These are phyloP conservation scores for Eucalyptus tenuipes DNA, from an alignment of 345 rosid genomes.

Conservation along the genomic window DNA sequence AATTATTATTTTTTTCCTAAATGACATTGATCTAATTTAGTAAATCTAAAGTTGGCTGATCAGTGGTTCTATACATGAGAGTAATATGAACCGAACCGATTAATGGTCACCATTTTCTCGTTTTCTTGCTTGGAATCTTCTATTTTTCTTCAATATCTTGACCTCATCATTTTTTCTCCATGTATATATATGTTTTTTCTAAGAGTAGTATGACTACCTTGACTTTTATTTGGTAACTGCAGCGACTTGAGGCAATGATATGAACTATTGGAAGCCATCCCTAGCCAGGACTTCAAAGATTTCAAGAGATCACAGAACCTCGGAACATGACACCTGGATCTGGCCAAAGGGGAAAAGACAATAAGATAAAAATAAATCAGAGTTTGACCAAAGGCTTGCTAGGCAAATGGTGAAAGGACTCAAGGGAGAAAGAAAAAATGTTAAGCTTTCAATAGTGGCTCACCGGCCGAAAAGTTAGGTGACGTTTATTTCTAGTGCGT, in stretches of 20 bases:
- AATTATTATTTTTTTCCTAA: background rate
- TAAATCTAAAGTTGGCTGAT: no score
- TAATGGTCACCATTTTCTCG: background rate
- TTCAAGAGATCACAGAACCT: background rate
- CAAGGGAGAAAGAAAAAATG: background rate
- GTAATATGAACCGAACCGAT: no score
- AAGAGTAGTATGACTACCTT: background rate
- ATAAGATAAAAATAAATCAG: background rate
- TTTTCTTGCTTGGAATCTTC: background rate
- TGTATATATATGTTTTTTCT: background rate
- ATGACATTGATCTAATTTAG: background rate
- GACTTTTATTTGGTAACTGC: background rate
- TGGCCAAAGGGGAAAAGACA: background rate
- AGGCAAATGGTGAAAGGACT: background rate
- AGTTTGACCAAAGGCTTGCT: background rate
- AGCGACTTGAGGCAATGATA: background rate
- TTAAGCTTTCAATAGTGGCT: background rate
- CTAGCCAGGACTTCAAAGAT: background rate
- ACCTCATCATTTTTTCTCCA: background rate
- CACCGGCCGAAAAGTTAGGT: background rate
- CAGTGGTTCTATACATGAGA: rapidly evolving
- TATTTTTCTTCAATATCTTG: no score
- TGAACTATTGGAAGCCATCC: background rate
- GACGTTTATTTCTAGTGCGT: background rate
- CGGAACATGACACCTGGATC: background rate